Base-by-base conservation (phyloP, 2,329 filamentous ascomycete genomes). In the Calcarisporium arbuscula region DNA sequence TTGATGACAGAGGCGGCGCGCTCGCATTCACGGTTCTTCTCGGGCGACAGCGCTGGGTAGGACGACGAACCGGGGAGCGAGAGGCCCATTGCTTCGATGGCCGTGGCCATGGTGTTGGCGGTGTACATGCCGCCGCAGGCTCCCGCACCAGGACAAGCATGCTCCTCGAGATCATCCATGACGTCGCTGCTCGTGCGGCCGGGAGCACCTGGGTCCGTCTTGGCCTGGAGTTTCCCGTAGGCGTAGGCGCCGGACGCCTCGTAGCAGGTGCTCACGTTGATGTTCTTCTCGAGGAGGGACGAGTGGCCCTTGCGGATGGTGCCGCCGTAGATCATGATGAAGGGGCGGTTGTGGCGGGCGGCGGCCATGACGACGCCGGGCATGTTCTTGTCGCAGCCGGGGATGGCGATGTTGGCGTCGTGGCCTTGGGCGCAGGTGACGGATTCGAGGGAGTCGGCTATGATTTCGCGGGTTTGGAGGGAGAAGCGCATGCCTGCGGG, bases 321-420 rank as follows among this genome's bases (percentile, higher is more conserved):
- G 25, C 90, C 90, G 32, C 90, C 90, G 57, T 95, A 96, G 40
- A 96, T 82, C 88, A 95, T 95, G 54, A 95, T 68, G 30, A 87
- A 92, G 5, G 90, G 90, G 8, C 90, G 76, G 61, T 95, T 95
- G 62, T 94, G 86, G 38, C 90, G 77, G 11, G 85, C 86, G 53
- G 92, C 88, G 1, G 85, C 88, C 81, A 95, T 95, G 43, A 92
- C 70, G 12, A 85, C 82, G 44, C 89, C 89, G 0, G 89, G 89
- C 90, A 95, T 95, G 60, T 95, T 95, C 74, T 95, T 95, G 66
- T 95, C 89, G 58, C 89, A 95, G 9, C 89, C 89, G 0, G 90
- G 88, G 48, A 95, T 90, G 19, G 85, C 80, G 56, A 95, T 89
- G 58, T 89, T 94, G 39, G 88, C 90, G 56, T 95, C 90, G 60